These are phyloP conservation scores for Solanum ahanhuiri DNA, from an alignment of 257 asterid genomes.

Conservation along the genomic window DNA sequence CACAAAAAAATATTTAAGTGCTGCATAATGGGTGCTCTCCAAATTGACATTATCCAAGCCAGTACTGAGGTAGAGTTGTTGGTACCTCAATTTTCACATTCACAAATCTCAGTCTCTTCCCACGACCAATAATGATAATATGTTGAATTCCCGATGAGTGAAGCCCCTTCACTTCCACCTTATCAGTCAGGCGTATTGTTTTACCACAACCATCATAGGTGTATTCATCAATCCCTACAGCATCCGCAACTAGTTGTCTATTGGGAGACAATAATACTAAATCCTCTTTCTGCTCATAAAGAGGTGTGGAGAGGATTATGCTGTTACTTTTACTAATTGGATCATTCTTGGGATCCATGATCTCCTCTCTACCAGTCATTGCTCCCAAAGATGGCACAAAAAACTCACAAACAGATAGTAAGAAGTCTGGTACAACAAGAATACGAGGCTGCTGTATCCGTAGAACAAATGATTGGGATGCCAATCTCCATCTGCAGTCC, in stretches of 20 bases:
- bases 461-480: conserved; percentile 85
- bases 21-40: not conserved
- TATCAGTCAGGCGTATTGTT: conserved; percentile 55
- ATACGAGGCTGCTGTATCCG: conserved; percentile 96
- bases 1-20: not conserved
- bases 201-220: conserved; percentile 92
- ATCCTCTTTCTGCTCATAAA: conserved; percentile 69
- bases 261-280: conserved; percentile 64
- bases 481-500: conserved; percentile 95
- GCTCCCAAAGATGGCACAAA: conserved; percentile 93
- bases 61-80: conserved; percentile 1
- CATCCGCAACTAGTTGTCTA: conserved; percentile 75
- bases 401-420: conserved; percentile 85
- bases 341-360: conserved; percentile 89
- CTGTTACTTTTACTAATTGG: conserved; percentile 61
- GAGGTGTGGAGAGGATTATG: conserved; percentile 53
- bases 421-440: conserved; percentile 91
- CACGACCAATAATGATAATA: conserved; percentile 80
- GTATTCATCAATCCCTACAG: conserved; percentile 75
- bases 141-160: conserved; percentile 42
- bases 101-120: conserved; percentile 74
- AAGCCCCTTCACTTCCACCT: conserved; percentile 39
- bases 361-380: conserved; percentile 92
- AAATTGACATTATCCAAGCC: not conserved
- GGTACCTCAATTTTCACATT: conserved; percentile 93